Evolutionary conservation across 2,329 filamentous ascomycete species (phyloP), one percentile per base, ranked within the genome.

Genomic region (Colletotrichum truncatum): DNA sequence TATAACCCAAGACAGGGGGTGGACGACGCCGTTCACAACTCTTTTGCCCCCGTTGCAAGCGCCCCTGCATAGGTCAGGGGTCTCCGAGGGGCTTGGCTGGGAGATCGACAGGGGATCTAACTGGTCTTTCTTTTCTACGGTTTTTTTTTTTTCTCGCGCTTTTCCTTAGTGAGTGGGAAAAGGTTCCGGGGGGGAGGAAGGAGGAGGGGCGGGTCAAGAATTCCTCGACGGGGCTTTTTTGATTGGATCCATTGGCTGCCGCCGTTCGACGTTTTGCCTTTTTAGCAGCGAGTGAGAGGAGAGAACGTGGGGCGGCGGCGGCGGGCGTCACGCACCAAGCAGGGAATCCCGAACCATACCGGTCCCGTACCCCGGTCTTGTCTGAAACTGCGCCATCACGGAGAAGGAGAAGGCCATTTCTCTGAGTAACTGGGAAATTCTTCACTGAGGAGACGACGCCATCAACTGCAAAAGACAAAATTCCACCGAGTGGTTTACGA

Each of bases 311-410:
- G 30, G 56, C 26, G 7, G 43, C 8, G 30, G 16, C 4, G 21
- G 28, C 30, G 54, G 54, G 60, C 54, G 34, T 45, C 54, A 59
- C 54, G 36, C 32, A 9, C 25, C 32, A 28, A 48, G 26, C 56
- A 49, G 48, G 49, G 48, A 54, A 52, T 23, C 55, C 55, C 39
- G 32, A 53, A 30, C 55, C 38, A 61, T 43, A 25, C 49, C 54
- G 36, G 36, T 53, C 55, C 46, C 55, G 25, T 11, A 53, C 55
- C 62, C 63, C 57, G 34, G 63, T 55, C 49, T 18, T 30, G 41
- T 46, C 30, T 66, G 63, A 66, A 66, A 66, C 63, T 56, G 63
- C 63, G 58, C 63, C 49, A 66, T 63, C 57, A 56, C 57, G 16
- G 49, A 45, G 49, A 49, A 48, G 62, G 41, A 62, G 56, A 25